Evolutionary conservation across 257 asterid genomes (phyloP).

Genomic region (Echium plantagineum): DNA sequence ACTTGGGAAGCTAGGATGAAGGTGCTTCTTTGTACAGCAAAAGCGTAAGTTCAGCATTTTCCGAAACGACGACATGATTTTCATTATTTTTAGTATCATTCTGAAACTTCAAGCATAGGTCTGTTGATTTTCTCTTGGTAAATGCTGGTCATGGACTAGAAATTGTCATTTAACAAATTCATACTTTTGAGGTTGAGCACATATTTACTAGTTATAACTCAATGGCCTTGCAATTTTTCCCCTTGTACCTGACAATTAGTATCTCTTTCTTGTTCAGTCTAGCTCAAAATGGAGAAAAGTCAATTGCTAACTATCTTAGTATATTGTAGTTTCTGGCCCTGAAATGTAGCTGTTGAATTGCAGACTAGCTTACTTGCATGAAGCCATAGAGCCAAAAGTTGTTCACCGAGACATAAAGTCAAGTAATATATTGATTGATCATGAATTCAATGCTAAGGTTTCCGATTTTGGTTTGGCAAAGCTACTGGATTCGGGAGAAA

Average conservation of each 20-base stretch:
- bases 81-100: not conserved
- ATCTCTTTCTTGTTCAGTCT: not conserved
- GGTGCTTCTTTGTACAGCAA: slow-evolving; percentile 89
- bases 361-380: slow-evolving; percentile 95
- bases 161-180: too few species aligned
- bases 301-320: not conserved
- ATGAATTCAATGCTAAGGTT: slow-evolving; percentile 73
- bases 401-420: slow-evolving; percentile 95
- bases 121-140: not conserved
- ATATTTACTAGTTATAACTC: not conserved
- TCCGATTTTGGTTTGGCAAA: slow-evolving; percentile 98
- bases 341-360: slow-evolving; percentile 6
- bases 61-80: slow-evolving; percentile 1
- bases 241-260: not conserved
- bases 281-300: not conserved
- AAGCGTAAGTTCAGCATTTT: slow-evolving; percentile 59
- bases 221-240: not conserved
- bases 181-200: not conserved
- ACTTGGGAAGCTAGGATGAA: slow-evolving; percentile 97
- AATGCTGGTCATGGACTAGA: not conserved
- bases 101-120: not conserved
- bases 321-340: not conserved
- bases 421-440: slow-evolving; percentile 83
- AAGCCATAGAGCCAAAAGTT: slow-evolving; percentile 95
- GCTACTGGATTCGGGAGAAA: slow-evolving; percentile 89